phyloP scores from a whole-genome alignment of 176 grass and related monocot species.

The barley (Hordeum vulgare) region DNA sequence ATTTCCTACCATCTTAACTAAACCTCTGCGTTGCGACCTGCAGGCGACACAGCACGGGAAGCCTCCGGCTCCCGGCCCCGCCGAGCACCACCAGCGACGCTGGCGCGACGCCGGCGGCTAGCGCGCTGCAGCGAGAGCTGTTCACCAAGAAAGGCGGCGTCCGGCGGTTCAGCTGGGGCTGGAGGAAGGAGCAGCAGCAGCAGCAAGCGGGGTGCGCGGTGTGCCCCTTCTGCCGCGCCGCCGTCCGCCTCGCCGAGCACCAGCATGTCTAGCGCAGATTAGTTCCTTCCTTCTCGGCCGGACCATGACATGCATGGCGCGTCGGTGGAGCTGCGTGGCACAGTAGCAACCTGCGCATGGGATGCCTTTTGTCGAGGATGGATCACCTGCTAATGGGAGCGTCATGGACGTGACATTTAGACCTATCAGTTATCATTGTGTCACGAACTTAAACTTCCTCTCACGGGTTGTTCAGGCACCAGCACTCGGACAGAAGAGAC shows the following conservation, averaged over 20 bases:
- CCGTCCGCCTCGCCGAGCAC: background rate
- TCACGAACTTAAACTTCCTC: no score
- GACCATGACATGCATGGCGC: no score
- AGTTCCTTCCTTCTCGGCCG: no score
- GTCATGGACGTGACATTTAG: no score
- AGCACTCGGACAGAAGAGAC: no score
- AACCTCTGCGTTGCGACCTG: background rate
- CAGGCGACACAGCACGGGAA: conserved; percentile 48
- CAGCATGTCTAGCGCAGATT: no score
- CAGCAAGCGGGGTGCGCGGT: conserved; percentile 55
- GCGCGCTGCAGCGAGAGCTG: conserved; percentile 43
- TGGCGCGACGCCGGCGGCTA: background rate
- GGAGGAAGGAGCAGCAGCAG: conserved; percentile 29
- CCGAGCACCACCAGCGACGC: background rate
- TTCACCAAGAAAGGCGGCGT: conserved; percentile 3
- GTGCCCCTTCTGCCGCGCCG: conserved; percentile 78
- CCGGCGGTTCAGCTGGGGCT: conserved; percentile 43
- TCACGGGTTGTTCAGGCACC: no score
- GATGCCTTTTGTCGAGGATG: background rate
- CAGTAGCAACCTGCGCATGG: background rate
- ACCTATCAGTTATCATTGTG: no score
- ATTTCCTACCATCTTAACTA: background rate
- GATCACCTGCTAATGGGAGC: no score
- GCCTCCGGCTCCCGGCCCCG: conserved; percentile 3
- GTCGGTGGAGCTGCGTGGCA: background rate